phyloP scores from a whole-genome alignment of 768 basidiomycete genomes.

The Panus rudis region DNA sequence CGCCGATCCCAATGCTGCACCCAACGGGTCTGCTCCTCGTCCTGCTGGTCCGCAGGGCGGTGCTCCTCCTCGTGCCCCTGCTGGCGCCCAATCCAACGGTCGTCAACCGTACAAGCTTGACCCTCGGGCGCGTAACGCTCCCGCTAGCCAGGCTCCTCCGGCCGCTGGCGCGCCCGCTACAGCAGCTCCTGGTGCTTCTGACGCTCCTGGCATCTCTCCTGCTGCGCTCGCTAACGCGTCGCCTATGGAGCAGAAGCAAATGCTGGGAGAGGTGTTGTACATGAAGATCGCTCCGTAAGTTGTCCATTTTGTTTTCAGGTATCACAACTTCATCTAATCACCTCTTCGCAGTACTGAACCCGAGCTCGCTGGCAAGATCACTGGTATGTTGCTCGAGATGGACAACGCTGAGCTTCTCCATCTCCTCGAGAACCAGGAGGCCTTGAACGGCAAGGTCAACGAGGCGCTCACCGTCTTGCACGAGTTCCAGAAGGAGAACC shows the following conservation, averaged over 20 bases:
- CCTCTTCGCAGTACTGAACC: constrained; percentile 58
- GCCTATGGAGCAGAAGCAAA: constrained; percentile 93
- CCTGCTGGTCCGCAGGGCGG: constrained; percentile 45
- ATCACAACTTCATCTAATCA: constrained; percentile 3
- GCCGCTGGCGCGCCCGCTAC: constrained; percentile 29
- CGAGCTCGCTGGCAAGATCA: constrained; percentile 96
- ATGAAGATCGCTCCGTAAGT: constrained; percentile 80
- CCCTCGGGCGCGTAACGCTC: constrained; percentile 26
- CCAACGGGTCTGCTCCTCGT: constrained; percentile 45
- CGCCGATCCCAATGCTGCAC: constrained; percentile 49
- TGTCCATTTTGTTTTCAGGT: constrained; percentile 9
- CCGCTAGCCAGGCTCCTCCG: constrained; percentile 25
- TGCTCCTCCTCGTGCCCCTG: constrained; percentile 38
- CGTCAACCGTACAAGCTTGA: constrained; percentile 33
- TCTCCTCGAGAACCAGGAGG: constrained; percentile 74
- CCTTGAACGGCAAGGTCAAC: constrained; percentile 83
- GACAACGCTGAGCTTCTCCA: constrained; percentile 90
- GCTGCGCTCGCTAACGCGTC: constrained; percentile 52
- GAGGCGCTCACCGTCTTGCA: constrained; percentile 88
- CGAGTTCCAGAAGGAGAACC: constrained; percentile 59
- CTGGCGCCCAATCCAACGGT: constrained; percentile 36
- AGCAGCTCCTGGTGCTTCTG: constrained; percentile 40
- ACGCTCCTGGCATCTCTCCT: constrained; percentile 53
- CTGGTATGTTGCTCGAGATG: constrained; percentile 99
- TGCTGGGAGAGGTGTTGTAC: constrained; percentile 95